These are phyloP conservation scores for Abrus pulchellus DNA, from an alignment of 306 rosid genomes.

Conservation along the genomic window DNA sequence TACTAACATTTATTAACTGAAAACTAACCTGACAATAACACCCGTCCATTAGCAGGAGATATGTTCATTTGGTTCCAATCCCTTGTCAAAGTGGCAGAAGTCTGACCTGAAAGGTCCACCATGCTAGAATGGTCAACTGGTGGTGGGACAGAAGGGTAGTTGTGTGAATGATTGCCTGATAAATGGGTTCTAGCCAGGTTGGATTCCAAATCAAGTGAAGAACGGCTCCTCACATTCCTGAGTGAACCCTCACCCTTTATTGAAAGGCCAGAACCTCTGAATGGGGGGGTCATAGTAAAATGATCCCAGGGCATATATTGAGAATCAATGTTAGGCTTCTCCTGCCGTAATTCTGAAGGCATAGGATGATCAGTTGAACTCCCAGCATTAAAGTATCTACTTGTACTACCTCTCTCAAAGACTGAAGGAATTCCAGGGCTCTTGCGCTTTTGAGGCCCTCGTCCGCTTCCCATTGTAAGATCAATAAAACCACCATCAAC, in stretches of 20 bases:
- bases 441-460: slow-evolving; percentile 84
- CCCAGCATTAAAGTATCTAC: slow-evolving; percentile 70
- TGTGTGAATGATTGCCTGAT: slow-evolving; percentile 60
- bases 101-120: slow-evolving; percentile 63
- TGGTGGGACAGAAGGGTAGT: slow-evolving; percentile 53
- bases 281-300: slow-evolving; percentile 58
- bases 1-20: slow-evolving; percentile 11
- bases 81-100: slow-evolving; percentile 58
- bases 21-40: slow-evolving; percentile 64
- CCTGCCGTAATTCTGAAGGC: slow-evolving; percentile 70
- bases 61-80: slow-evolving; percentile 80
- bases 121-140: slow-evolving; percentile 63
- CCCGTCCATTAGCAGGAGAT: slow-evolving; percentile 66
- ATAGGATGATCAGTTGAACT: slow-evolving; percentile 71
- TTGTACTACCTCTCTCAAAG: slow-evolving; percentile 80
- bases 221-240: slow-evolving; percentile 88
- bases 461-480: slow-evolving; percentile 76
- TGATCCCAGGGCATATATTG: slow-evolving; percentile 86
- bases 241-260: slow-evolving; percentile 75
- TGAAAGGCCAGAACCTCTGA: slow-evolving; percentile 74
- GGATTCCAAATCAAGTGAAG: slow-evolving; percentile 78
- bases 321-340: slow-evolving; percentile 68
- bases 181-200: slow-evolving; percentile 69
- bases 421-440: slow-evolving; percentile 82
- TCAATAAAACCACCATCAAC: slow-evolving; percentile 74